A percentile compares a stretch with the other conserved stretches of the same genome.
These are phyloP conservation scores for Tillandsia leiboldiana DNA, from an alignment of 176 grass and related monocot genomes.

Conservation along the genomic window DNA sequence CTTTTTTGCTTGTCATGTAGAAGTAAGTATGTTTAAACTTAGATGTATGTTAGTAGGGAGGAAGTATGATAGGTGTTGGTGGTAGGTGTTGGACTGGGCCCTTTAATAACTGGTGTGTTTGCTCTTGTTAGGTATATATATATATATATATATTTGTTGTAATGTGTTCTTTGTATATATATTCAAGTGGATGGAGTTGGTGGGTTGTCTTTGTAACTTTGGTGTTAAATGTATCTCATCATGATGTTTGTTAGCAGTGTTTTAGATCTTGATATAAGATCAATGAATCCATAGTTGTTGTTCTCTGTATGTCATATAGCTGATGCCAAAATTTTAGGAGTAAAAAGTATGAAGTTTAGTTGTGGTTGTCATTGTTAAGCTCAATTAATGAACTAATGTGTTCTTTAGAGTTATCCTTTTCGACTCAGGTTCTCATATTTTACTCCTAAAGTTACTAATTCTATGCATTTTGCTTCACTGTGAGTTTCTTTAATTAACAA, in stretches of 20 bases:
- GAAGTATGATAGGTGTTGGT: slow-evolving; percentile 1
- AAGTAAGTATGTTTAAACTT: slow-evolving; percentile 5
- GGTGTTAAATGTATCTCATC: not conserved
- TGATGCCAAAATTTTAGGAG: too few species aligned
- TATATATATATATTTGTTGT: too few species aligned
- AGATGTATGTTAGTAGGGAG: not conserved
- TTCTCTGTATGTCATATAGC: too few species aligned
- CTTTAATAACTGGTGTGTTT: not conserved
- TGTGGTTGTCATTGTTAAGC: too few species aligned
- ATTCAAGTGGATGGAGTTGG: slow-evolving; percentile 1
- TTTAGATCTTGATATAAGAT: not conserved
- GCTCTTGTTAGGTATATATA: not conserved
- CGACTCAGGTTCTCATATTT: too few species aligned
- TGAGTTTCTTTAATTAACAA: too few species aligned
- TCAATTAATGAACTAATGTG: too few species aligned
- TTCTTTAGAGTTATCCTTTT: too few species aligned
- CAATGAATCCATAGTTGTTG: not conserved
- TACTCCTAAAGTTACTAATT: too few species aligned
- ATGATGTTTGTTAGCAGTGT: not conserved
- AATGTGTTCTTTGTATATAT: not conserved
- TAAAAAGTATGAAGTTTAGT: too few species aligned
- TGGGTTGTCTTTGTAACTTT: not conserved
- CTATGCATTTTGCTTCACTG: too few species aligned
- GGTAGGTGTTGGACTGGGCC: slow-evolving; percentile 5
- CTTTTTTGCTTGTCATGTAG: slow-evolving; percentile 24